phyloP scores from a whole-genome alignment of 345 rosid genomes.

The Arabidopsis thaliana region TAIR10.1 NC_003074.8:23221001-23221500 shows the following conservation, averaged over 20 bases:
- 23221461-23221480: neutral
- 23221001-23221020: slow-evolving; percentile 46
- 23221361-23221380: neutral
- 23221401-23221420: neutral
- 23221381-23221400: too few relatives aligned
- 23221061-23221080: slow-evolving; percentile 43
- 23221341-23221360: neutral
- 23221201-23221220: slow-evolving; percentile 43
- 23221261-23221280: slow-evolving; percentile 3
- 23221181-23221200: slow-evolving; percentile 7
- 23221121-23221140: slow-evolving; percentile 22
- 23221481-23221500: neutral
- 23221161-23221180: slow-evolving; percentile 33
- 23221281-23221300: slow-evolving; percentile 14
- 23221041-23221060: slow-evolving; percentile 31
- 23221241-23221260: slow-evolving; percentile 38
- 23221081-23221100: slow-evolving; percentile 69
- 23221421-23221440: neutral
- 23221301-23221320: slow-evolving; percentile 7
- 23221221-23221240: slow-evolving; percentile 46
- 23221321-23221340: neutral
- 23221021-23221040: slow-evolving; percentile 26
- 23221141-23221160: slow-evolving; percentile 8
- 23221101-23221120: slow-evolving; percentile 64
- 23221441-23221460: neutral